phyloP scores from a whole-genome alignment of 331 rosid species.

The Cydonia oblonga region DNA sequence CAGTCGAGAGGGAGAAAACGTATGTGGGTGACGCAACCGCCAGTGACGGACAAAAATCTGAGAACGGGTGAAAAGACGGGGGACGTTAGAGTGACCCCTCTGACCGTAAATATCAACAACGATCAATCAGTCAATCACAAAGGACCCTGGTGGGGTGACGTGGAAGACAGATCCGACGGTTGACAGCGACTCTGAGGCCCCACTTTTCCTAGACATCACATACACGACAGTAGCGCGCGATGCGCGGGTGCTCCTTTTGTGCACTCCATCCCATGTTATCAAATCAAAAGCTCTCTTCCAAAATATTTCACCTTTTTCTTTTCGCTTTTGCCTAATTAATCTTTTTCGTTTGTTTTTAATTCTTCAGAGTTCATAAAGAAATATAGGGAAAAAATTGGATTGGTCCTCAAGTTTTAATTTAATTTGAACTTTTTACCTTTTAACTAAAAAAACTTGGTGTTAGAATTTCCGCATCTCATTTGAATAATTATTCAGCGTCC shows the following conservation, averaged over 20 bases:
- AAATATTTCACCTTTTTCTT: not conserved
- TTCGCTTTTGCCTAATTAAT: too few relatives aligned
- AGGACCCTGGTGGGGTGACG: constrained; percentile 1
- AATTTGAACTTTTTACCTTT: too few relatives aligned
- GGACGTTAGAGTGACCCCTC: constrained; percentile 14
- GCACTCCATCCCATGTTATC: constrained; percentile 2
- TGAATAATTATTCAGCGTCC: too few relatives aligned
- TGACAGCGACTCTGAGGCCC: constrained; percentile 21
- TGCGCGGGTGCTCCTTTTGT: constrained; percentile 51
- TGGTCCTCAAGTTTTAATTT: too few relatives aligned
- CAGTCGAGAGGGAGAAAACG: not conserved
- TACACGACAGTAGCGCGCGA: constrained; percentile 50
- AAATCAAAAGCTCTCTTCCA: not conserved
- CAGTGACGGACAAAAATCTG: not conserved
- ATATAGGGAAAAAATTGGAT: too few relatives aligned
- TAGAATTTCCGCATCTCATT: too few relatives aligned
- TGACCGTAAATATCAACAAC: not conserved
- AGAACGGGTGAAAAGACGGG: not conserved
- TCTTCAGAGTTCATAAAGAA: too few relatives aligned
- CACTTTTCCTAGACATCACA: not conserved
- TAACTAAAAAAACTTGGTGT: too few relatives aligned
- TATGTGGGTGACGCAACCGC: constrained; percentile 15
- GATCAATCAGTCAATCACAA: constrained; percentile 30
- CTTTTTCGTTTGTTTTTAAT: not conserved
- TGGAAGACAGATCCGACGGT: constrained; percentile 30